A percentile compares a stretch with the other conserved stretches of the same genome.
Conservation (phyloP, 768 basidiomycete genomes). For the Amanita phalloides region DNA sequence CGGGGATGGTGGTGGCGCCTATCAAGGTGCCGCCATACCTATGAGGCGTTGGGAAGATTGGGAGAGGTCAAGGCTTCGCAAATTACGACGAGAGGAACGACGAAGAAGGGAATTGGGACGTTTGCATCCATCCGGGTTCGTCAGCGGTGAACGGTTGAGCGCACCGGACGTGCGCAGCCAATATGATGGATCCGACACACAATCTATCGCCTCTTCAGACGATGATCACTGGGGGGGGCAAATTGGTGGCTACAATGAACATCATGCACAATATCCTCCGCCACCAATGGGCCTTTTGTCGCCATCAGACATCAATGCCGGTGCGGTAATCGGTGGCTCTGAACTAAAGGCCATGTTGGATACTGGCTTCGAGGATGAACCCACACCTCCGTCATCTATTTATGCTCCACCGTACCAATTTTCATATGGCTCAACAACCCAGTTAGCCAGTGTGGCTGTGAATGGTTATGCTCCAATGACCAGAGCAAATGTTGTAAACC, state of each 20-base stretch:
- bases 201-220: conserved; percentile 77
- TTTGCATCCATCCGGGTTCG: conserved; percentile 55
- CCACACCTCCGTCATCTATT: conserved; percentile 35
- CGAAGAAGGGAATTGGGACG: conserved; percentile 76
- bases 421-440: conserved; percentile 39
- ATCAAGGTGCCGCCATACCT: conserved; percentile 59
- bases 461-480: conserved; percentile 51
- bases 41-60: conserved; percentile 99
- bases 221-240: conserved; percentile 95
- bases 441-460: conserved; percentile 26
- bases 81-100: conserved; percentile 79
- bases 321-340: conserved; percentile 47
- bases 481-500: conserved; percentile 23
- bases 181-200: conserved; percentile 72
- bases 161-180: conserved; percentile 49
- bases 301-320: conserved; percentile 25
- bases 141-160: conserved; percentile 49
- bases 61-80: conserved; percentile 92
- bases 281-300: conserved; percentile 68
- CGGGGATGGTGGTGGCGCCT: conserved; percentile 45
- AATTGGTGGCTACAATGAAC: conserved; percentile 93
- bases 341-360: conserved; percentile 93
- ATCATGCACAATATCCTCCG: conserved; percentile 65
- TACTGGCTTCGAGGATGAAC: conserved; percentile 72
- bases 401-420: conserved; percentile 53